These are phyloP conservation scores for Ascochyta rabiei DNA, from an alignment of 2,329 filamentous ascomycete genomes.

Conservation along the genomic window DNA sequence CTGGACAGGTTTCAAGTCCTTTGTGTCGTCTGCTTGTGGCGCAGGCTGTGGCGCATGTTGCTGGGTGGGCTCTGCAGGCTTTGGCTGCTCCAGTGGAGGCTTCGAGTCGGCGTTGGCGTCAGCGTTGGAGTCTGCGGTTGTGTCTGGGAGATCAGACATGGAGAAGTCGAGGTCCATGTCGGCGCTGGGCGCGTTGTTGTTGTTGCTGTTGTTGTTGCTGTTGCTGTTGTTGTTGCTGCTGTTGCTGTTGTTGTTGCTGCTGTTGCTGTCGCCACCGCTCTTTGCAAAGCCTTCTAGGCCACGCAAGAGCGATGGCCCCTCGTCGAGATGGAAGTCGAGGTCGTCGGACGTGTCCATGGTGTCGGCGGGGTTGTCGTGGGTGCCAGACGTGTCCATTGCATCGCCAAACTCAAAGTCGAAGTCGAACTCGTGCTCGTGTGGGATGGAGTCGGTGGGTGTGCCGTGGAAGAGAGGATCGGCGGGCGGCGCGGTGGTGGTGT, in stretches of 20 bases:
- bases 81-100: conserved; percentile 9
- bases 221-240: conserved; percentile 13
- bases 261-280: conserved; percentile 23
- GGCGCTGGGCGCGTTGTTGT: conserved; percentile 10
- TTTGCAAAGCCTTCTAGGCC: conserved; percentile 48
- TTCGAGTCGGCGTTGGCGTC: conserved; percentile 12
- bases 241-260: not conserved
- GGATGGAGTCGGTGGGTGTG: conserved; percentile 34
- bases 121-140: conserved; percentile 15
- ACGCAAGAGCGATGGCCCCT: conserved; percentile 38
- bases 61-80: not conserved
- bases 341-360: conserved; percentile 37
- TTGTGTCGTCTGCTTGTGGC: conserved; percentile 2
- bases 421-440: conserved; percentile 42
- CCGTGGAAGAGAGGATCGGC: conserved; percentile 41
- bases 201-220: conserved; percentile 5
- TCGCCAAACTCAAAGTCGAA: conserved; percentile 47
- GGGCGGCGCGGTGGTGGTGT: conserved; percentile 22
- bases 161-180: conserved; percentile 39
- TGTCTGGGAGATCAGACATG: conserved; percentile 40
- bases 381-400: conserved; percentile 31
- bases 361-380: conserved; percentile 25
- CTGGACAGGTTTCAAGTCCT: conserved; percentile 5
- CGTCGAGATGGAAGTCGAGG: conserved; percentile 43
- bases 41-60: not conserved